Percentiles rank a stretch among this genome's conserved stretches.
These are phyloP conservation scores for Poa pratensis DNA, from an alignment of 176 grass and related monocot genomes.

Conservation along the genomic window DNA sequence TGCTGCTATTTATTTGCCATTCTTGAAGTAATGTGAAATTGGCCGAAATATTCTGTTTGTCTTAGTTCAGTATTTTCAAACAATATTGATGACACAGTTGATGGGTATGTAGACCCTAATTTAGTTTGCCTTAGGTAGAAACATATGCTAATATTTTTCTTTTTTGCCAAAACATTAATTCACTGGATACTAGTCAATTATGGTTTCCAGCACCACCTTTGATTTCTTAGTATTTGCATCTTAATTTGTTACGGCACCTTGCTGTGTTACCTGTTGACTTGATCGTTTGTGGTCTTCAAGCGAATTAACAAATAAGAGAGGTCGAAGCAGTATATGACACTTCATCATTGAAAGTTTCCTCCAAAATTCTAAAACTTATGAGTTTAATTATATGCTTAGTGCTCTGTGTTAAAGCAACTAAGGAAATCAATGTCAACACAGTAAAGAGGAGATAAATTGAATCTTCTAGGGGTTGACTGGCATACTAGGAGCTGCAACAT, in stretches of 20 bases:
- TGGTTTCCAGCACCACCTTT: conserved; percentile 11
- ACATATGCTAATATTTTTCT: neutral
- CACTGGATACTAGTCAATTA: neutral
- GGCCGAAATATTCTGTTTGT: neutral
- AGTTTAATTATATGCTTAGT: neutral
- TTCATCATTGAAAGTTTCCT: neutral
- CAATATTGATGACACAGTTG: neutral
- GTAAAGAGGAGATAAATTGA: conserved; percentile 3
- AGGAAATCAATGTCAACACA: conserved; percentile 10
- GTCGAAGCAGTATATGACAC: neutral
- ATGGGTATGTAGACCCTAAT: neutral
- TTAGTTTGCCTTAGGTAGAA: neutral
- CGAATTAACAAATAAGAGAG: neutral
- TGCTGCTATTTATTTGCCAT: neutral
- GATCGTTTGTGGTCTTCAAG: neutral
- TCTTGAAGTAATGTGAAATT: neutral
- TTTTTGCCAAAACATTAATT: neutral
- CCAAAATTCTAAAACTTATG: neutral
- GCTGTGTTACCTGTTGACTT: neutral
- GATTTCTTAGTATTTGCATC: neutral
- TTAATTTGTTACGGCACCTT: neutral
- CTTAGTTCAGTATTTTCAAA: conserved; percentile 7
- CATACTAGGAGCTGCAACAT: conserved; percentile 1
- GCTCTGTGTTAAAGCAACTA: conserved; percentile 17
- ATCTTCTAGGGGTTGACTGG: neutral